Percentiles rank a stretch among this genome's conserved stretches.
Evolutionary conservation across 1,284 basidiomycete genomes (phyloP).

Genomic region (Megacollybia platyphylla): DNA sequence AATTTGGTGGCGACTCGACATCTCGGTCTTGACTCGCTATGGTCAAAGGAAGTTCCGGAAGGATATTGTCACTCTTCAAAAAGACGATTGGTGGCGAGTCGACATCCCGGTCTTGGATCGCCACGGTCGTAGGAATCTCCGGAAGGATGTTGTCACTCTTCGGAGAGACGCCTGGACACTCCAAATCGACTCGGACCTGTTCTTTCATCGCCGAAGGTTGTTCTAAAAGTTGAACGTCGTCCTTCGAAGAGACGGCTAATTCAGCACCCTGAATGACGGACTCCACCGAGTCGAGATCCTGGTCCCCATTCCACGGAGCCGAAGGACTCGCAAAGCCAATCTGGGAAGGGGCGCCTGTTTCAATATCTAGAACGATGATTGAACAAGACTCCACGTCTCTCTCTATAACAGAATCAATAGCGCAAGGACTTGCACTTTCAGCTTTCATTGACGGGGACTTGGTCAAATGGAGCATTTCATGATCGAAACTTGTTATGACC

Average conservation of each 20-base stretch:
- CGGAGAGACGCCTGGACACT: too few relatives aligned
- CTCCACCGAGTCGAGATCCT: background rate
- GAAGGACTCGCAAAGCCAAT: background rate
- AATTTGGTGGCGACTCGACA: too few relatives aligned
- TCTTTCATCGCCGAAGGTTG: too few relatives aligned
- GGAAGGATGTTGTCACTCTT: too few relatives aligned
- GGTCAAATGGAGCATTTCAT: background rate
- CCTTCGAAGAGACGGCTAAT: background rate
- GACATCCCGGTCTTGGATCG: too few relatives aligned
- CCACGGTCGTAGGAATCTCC: too few relatives aligned
- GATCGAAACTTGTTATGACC: background rate
- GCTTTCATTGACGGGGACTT: background rate
- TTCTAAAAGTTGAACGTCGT: background rate
- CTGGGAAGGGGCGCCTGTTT: background rate
- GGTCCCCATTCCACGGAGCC: background rate
- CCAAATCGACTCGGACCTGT: too few relatives aligned
- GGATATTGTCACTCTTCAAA: too few relatives aligned
- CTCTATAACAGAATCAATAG: background rate
- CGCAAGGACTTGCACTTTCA: background rate
- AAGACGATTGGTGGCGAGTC: too few relatives aligned
- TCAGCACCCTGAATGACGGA: background rate
- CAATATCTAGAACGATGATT: background rate
- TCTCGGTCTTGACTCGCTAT: too few relatives aligned
- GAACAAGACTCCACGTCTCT: background rate
- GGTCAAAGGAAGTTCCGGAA: too few relatives aligned